phyloP scores from a whole-genome alignment of 306 rosid genomes.

The Rosa multiflora region DNA sequence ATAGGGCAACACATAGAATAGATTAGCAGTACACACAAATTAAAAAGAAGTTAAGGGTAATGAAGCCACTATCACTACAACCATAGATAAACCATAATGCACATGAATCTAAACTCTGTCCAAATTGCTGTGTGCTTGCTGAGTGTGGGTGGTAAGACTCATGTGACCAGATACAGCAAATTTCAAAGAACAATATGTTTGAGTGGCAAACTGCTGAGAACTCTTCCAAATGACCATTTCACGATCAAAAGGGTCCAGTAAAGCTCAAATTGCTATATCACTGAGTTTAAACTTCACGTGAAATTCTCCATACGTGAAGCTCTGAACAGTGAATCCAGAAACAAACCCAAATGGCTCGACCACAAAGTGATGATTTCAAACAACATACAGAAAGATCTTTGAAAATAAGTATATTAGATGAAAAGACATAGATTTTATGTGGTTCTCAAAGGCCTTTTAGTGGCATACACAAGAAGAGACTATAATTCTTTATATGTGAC shows the following conservation, averaged over 20 bases:
- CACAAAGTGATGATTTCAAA: not conserved
- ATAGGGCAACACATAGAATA: not conserved
- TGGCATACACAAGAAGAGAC: not conserved
- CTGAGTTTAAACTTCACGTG: constrained; percentile 40
- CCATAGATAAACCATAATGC: not conserved
- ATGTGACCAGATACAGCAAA: not conserved
- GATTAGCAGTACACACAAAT: not conserved
- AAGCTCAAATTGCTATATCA: constrained; percentile 36
- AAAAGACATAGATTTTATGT: not conserved
- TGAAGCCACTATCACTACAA: not conserved
- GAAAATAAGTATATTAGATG: not conserved
- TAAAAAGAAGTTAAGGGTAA: not conserved
- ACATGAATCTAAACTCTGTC: not conserved
- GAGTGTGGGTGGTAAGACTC: not conserved
- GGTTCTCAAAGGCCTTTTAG: not conserved
- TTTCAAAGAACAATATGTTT: constrained; percentile 21
- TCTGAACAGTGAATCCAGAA: constrained; percentile 36
- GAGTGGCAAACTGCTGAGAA: constrained; percentile 21
- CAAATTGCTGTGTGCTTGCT: not conserved
- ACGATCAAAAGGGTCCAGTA: constrained; percentile 20
- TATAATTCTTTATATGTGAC: not conserved
- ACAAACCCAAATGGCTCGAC: not conserved
- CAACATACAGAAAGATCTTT: not conserved
- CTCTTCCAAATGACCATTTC: constrained; percentile 39
- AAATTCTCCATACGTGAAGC: constrained; percentile 30